Base-by-base conservation (phyloP, 305 asterid genomes). In the Plantago rigida region DNA sequence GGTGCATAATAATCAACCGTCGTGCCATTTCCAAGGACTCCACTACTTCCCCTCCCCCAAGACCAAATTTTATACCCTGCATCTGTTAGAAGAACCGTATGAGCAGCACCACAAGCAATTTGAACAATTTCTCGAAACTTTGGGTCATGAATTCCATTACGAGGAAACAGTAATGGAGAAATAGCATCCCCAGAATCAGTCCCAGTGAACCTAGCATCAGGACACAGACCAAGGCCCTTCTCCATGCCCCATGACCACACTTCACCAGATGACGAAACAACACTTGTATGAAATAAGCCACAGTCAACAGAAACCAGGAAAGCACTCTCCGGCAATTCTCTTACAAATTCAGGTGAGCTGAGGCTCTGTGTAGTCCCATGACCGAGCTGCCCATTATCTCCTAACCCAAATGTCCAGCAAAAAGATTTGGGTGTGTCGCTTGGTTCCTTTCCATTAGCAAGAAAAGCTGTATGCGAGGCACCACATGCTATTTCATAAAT, bases 201-300 rank as follows among this genome's bases (percentile, higher is more conserved):
- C 74, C 88, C 85, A 4, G 71, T 72, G 69, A 81, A 85, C 71
- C 85, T 79, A 63, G 94, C 85, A 69, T 84, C 94, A 7, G 96
- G 95, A 63, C 95, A 87, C 51, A 90, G 71, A 42, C 97, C 96
- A 22, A 87, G 83, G 60, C 97, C 97, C 69, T 79, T 85, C 78
- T 85, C 94, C 97, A 90, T 90, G 59, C 97, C 97, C 96, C 97
- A 90, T 45, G 94, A 87, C 96, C 96, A 90, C 24, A 87, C 84
- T 47, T 87, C 91, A 24, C 96, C 96, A 24, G 77, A 81, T 44
- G 97, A 87, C 1, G 95, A 82, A 59, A 81, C 90, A 13, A 81
- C 79, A 31, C 95, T 83, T 19, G 95, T 85, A 77, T 87, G 95
- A 67, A 85, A 90, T 51, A 90, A 78, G 31, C 97, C 96, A 56